These are phyloP conservation scores for Paramecium pentaurelia DNA, from an alignment of 73 alveolate species.

Conservation along the genomic window DNA sequence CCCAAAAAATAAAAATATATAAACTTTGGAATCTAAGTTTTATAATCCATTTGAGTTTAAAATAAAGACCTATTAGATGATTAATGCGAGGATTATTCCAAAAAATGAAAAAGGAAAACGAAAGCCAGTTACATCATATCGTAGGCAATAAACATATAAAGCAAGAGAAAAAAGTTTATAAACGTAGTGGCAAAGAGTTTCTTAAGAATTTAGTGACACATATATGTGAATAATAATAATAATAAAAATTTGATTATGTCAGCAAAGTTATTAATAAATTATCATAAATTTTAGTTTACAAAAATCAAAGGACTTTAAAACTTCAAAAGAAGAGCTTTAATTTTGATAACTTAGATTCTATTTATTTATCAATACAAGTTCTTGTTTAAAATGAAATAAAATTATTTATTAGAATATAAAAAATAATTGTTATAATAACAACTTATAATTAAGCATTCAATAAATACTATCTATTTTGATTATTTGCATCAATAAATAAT, in stretches of 20 bases:
- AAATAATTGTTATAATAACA: neutral
- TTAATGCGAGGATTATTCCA: neutral
- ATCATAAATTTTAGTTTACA: neutral
- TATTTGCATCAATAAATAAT: neutral
- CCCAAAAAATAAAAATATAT: neutral
- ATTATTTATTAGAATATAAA: neutral
- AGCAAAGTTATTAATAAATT: neutral
- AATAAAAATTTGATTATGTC: neutral
- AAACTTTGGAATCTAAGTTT: neutral
- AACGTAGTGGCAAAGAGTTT: neutral
- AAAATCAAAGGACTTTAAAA: neutral
- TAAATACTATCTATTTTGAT: neutral
- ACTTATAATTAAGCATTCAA: neutral
- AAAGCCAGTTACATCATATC: neutral
- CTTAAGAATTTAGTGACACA: neutral
- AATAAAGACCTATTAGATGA: neutral
- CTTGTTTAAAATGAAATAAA: neutral
- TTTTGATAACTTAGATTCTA: neutral
- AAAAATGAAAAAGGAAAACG: neutral
- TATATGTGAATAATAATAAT: neutral
- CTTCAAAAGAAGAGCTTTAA: neutral
- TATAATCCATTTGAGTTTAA: neutral
- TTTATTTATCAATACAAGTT: neutral
- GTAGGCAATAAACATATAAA: neutral
- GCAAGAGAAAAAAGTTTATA: neutral